phyloP scores from a whole-genome alignment of 768 basidiomycete species.

The Rhodotorula graminis region DNA sequence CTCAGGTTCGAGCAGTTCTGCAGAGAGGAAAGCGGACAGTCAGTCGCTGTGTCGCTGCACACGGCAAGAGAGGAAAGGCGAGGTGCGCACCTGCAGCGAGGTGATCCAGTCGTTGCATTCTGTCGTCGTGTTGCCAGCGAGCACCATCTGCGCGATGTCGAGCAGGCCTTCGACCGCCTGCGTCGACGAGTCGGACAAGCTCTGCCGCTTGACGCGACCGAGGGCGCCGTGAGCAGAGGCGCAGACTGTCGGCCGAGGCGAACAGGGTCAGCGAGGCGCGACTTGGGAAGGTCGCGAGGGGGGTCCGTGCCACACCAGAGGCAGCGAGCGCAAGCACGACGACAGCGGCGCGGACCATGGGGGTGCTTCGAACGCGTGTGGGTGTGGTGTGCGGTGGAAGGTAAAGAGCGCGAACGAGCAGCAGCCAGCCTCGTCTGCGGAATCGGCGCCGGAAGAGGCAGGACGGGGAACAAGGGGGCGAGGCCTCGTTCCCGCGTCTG shows the following conservation, averaged over 20 bases:
- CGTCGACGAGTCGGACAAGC: not conserved
- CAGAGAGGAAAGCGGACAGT: too few relatives aligned
- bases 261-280: not conserved
- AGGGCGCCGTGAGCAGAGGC: not conserved
- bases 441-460: too few relatives aligned
- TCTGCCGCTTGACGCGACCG: slow-evolving; percentile 10
- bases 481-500: too few relatives aligned
- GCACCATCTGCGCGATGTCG: slow-evolving; percentile 8
- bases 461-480: too few relatives aligned
- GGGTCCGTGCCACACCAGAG: not conserved
- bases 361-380: too few relatives aligned
- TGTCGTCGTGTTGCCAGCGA: not conserved
- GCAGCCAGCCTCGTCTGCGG: too few relatives aligned
- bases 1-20: not conserved
- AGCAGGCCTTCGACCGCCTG: slow-evolving; percentile 18
- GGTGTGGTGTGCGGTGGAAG: too few relatives aligned
- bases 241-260: not conserved
- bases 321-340: slow-evolving; percentile 3
- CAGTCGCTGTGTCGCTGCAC: too few relatives aligned
- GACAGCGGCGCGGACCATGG: slow-evolving; percentile 10
- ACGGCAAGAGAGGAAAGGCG: too few relatives aligned
- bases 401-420: not conserved
- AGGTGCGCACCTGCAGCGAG: slow-evolving; percentile 1
- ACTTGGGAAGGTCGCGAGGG: not conserved
- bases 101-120: slow-evolving; percentile 7